These are phyloP conservation scores for Rhizopogon vulgaris DNA, from an alignment of 768 basidiomycete genomes.

Conservation along the genomic window DNA sequence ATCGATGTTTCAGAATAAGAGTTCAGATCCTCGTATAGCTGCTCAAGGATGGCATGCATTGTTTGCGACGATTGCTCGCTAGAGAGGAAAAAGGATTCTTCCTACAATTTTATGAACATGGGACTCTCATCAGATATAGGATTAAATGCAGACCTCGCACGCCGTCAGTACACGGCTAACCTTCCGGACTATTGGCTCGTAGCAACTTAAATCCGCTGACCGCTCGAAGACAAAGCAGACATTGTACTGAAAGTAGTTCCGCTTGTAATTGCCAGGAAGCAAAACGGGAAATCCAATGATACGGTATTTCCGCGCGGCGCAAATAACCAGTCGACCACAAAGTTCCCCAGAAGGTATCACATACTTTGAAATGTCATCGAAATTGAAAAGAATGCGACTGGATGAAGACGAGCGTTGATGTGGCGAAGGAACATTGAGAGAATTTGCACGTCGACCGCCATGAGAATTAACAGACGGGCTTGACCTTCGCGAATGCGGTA, in stretches of 20 bases:
- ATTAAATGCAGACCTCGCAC: slow-evolving; percentile 67
- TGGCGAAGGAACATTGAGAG: slow-evolving; percentile 39
- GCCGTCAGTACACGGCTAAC: slow-evolving; percentile 81
- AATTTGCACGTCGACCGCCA: slow-evolving; percentile 35
- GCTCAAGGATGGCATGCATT: slow-evolving; percentile 84
- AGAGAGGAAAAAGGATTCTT: slow-evolving; percentile 88
- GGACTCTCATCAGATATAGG: neutral
- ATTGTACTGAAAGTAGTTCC: slow-evolving; percentile 91
- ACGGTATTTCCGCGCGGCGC: slow-evolving; percentile 73
- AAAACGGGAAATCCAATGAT: slow-evolving; percentile 91
- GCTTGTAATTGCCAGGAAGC: slow-evolving; percentile 66
- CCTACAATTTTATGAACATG: slow-evolving; percentile 34
- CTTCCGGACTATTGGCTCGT: slow-evolving; percentile 94
- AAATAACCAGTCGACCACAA: slow-evolving; percentile 85
- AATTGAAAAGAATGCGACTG: slow-evolving; percentile 68
- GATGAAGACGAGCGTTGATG: slow-evolving; percentile 44
- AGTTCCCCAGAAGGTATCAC: slow-evolving; percentile 84
- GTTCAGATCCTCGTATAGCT: slow-evolving; percentile 94
- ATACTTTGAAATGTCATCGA: slow-evolving; percentile 88
- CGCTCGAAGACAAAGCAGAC: slow-evolving; percentile 95
- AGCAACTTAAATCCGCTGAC: slow-evolving; percentile 86
- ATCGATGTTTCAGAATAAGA: slow-evolving; percentile 97
- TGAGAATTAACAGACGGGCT: slow-evolving; percentile 47
- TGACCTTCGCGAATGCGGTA: slow-evolving; percentile 42
- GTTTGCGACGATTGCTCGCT: slow-evolving; percentile 58